Evolutionary conservation across 768 basidiomycete species (phyloP).

Genomic region (Tephrocybe rancida): DNA sequence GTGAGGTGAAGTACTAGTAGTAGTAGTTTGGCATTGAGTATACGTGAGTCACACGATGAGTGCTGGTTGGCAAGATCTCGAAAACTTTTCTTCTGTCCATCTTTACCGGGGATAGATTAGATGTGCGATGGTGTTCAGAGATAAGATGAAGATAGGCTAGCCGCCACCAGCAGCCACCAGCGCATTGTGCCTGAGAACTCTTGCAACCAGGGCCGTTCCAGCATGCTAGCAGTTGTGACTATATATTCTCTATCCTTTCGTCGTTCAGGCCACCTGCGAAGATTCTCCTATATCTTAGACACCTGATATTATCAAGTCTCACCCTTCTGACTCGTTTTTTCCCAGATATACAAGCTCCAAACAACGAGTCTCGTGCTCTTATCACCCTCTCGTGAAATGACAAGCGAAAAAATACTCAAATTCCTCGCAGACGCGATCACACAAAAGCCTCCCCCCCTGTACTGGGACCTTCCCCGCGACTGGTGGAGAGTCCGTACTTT

Average conservation of each 20-base stretch:
- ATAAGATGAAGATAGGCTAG: not conserved
- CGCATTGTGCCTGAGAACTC: no score
- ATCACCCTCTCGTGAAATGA: not conserved
- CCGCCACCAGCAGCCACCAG: not conserved
- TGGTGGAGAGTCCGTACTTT: not conserved
- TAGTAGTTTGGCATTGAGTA: not conserved
- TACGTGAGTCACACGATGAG: not conserved
- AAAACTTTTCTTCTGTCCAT: slow-evolving; percentile 3
- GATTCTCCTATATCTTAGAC: no score
- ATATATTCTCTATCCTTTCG: no score
- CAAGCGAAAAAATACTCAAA: not conserved
- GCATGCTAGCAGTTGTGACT: no score
- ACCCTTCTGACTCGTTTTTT: no score
- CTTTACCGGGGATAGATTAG: slow-evolving; percentile 6
- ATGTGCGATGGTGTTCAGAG: not conserved
- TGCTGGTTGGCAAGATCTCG: not conserved
- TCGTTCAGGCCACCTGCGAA: no score
- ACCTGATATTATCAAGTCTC: no score
- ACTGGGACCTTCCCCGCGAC: slow-evolving; percentile 1
- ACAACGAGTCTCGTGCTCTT: no score
- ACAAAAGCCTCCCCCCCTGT: slow-evolving; percentile 11
- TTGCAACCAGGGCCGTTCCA: no score
- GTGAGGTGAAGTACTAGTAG: not conserved
- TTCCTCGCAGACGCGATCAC: not conserved
- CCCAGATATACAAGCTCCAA: no score